A percentile compares a stretch with the other conserved stretches of the same genome.
Conservation (phyloP, 2,329 filamentous ascomycete genomes). For the Sclerotinia subarctica region DNA sequence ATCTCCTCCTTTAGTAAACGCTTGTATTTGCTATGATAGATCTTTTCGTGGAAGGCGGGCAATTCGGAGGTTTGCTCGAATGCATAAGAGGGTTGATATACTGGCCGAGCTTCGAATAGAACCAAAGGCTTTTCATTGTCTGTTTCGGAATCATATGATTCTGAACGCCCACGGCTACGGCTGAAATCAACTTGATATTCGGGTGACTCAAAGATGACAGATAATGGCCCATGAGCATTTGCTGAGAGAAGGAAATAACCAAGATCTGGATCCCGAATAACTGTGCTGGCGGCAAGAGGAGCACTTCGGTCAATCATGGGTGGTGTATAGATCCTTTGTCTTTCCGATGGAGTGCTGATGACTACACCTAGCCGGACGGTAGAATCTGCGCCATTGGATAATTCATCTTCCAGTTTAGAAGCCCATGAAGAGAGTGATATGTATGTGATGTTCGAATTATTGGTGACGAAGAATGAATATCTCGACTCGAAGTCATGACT, state of each 20-base stretch:
- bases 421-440: constrained; percentile 62
- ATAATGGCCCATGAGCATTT: constrained; percentile 55
- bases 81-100: constrained; percentile 60
- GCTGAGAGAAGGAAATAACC: constrained; percentile 62
- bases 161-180: constrained; percentile 44
- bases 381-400: constrained; percentile 49
- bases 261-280: constrained; percentile 59
- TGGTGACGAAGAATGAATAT: constrained; percentile 62
- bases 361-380: constrained; percentile 40
- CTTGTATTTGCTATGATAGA: constrained; percentile 59
- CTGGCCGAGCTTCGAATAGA: constrained; percentile 61
- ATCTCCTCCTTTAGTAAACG: constrained; percentile 64
- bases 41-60: constrained; percentile 52
- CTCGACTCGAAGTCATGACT: constrained; percentile 58
- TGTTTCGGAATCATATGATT: constrained; percentile 43
- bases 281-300: constrained; percentile 53
- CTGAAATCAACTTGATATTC: constrained; percentile 50
- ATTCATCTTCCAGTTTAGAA: constrained; percentile 60
- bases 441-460: constrained; percentile 57
- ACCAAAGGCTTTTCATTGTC: constrained; percentile 45
- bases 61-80: constrained; percentile 58
- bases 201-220: constrained; percentile 57
- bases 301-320: constrained; percentile 44
- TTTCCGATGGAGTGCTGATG: constrained; percentile 24
- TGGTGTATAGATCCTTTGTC: constrained; percentile 57